Conservation (phyloP, 345 rosid genomes). For the Camelina sativa region DNA sequence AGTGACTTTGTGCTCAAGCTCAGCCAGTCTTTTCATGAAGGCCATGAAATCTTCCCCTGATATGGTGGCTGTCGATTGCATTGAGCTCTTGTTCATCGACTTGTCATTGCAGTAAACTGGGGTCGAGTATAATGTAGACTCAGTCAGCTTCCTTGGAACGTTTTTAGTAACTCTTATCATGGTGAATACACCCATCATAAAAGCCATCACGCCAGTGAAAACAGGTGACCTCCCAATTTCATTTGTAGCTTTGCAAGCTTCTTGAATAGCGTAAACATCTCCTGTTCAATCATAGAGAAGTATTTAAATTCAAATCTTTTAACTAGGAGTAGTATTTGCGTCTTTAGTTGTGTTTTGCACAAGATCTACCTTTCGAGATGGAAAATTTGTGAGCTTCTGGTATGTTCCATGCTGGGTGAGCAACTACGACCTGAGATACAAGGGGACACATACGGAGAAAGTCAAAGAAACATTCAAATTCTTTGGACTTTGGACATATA, state of each 20-base stretch:
- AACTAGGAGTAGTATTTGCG: neutral
- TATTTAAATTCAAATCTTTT: too few relatives aligned
- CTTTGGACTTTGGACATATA: neutral
- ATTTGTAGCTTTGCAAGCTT: slow-evolving; percentile 47
- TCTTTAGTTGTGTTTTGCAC: slow-evolving; percentile 1
- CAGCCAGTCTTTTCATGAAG: slow-evolving; percentile 66
- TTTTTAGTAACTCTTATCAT: slow-evolving; percentile 69
- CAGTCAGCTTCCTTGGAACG: slow-evolving; percentile 64
- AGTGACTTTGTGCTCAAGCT: slow-evolving; percentile 62
- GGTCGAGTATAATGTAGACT: slow-evolving; percentile 57
- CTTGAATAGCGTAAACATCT: slow-evolving; percentile 44
- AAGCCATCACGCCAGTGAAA: slow-evolving; percentile 71
- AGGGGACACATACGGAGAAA: neutral
- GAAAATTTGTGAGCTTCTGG: slow-evolving; percentile 42
- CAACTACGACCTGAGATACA: neutral
- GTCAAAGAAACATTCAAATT: neutral
- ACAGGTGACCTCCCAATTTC: slow-evolving; percentile 53
- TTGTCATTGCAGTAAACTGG: slow-evolving; percentile 48
- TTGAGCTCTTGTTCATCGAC: slow-evolving; percentile 37
- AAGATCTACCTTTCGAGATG: slow-evolving; percentile 44
- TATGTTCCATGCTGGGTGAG: slow-evolving; percentile 47
- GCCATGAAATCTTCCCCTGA: slow-evolving; percentile 56
- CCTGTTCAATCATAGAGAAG: slow-evolving; percentile 36
- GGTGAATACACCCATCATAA: slow-evolving; percentile 71
- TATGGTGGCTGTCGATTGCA: slow-evolving; percentile 39